Evolutionary conservation across 768 basidiomycete species (phyloP), one percentile per base, ranked within the genome.

Genomic region (Podaxis sp.): DNA sequence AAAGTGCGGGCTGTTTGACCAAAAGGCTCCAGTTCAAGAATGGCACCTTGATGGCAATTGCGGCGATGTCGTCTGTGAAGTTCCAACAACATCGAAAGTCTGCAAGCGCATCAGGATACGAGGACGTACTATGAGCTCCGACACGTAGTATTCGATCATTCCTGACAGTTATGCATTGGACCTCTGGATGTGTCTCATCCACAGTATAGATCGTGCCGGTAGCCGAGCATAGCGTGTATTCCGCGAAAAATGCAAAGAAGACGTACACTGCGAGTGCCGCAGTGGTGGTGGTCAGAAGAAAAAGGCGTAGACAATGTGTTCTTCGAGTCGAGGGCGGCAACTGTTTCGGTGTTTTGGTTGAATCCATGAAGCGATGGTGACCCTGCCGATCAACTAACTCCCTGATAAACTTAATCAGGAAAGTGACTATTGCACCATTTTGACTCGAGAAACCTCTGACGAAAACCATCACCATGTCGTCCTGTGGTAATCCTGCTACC

Each of bases 191-290:
- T 1, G 65, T 54, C 7, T 77, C 68, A 64, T 90, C 84, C 0
- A 92, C 90, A 0, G 91, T 92, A 69, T 91, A 91, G 40, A 93
- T 85, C 44, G 73, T 79, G 23, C 70, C 66, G 1, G 70, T 66
- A 0, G 66, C 66, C 0, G 88, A 81, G 67, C 88, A 92, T n/a
- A 91, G 63, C 3, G 79, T 77, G 66, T 90, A 90, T 18, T 48
- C 59, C 18, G 46, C 48, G 5, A 50, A 28, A 5, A 21, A 23
- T 11, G 32, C 27, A 4, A 27, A 28, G 16, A 50, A 37, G 16
- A 11, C 28, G 36, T 48, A 54, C 16, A 48, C 42, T 3, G 32
- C 44, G 35, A 61, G 35, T 2, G 59, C 52, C 4, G 40, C 42
- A 27, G 38, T 27, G 23, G 51, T n/a, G 6, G 37, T 37, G 16